These are phyloP conservation scores for Vachellia pachyceras DNA, from an alignment of 306 rosid species.

Conservation along the genomic window DNA sequence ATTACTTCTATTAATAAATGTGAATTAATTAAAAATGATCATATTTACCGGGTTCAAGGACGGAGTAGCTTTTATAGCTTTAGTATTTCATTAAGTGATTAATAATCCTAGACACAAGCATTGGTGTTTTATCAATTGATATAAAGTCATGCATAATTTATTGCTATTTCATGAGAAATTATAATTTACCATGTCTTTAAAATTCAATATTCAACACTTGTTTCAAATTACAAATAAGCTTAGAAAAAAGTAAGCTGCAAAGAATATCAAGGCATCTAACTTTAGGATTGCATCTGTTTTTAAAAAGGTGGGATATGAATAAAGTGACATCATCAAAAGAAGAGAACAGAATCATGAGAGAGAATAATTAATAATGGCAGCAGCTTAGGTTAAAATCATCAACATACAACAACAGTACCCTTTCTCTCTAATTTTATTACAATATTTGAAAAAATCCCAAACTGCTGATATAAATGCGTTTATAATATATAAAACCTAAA, in stretches of 20 bases:
- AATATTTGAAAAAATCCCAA: neutral
- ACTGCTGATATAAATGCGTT: no score
- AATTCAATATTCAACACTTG: neutral
- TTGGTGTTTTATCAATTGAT: no score
- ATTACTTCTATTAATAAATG: no score
- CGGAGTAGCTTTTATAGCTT: neutral
- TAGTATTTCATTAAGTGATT: neutral
- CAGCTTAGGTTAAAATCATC: conserved; percentile 35
- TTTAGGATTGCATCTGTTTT: conserved; percentile 15
- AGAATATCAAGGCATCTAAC: conserved; percentile 31
- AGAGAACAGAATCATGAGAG: conserved; percentile 48
- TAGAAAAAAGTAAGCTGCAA: neutral
- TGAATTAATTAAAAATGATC: no score
- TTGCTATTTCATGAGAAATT: neutral
- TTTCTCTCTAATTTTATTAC: no score
- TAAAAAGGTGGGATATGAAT: conserved; percentile 32
- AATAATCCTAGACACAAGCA: neutral
- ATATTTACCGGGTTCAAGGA: neutral
- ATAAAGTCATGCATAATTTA: neutral
- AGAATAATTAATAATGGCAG: conserved; percentile 24
- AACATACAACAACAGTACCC: conserved; percentile 11
- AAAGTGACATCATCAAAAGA: conserved; percentile 36
- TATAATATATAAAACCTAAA: neutral
- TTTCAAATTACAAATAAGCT: neutral
- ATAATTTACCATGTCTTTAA: neutral